Percentiles rank a stretch among this genome's conserved stretches.
These are phyloP conservation scores for Globisporangium cystogenes DNA, from an alignment of 352 stramenopile species.

Conservation along the genomic window DNA sequence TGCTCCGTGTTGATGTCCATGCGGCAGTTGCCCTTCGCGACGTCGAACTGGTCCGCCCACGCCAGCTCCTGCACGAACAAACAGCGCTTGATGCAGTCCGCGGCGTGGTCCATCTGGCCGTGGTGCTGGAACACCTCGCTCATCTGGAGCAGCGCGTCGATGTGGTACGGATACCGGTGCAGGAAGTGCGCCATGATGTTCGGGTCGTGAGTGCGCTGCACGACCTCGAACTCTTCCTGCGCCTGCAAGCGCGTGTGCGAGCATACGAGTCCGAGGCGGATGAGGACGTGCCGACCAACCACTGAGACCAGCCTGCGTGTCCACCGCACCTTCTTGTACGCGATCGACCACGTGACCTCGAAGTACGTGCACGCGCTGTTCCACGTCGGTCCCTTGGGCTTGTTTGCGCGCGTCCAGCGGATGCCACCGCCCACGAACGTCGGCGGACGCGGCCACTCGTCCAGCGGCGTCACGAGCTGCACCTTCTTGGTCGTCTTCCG, in stretches of 20 bases:
- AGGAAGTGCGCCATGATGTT: slow-evolving; percentile 80
- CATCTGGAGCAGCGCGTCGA: slow-evolving; percentile 82
- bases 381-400: slow-evolving; percentile 57
- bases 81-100: slow-evolving; percentile 82
- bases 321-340: slow-evolving; percentile 74
- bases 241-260: slow-evolving; percentile 17
- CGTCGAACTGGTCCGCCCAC: slow-evolving; percentile 81
- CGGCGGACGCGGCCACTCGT: slow-evolving; percentile 80
- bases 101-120: slow-evolving; percentile 80
- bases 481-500: slow-evolving; percentile 69
- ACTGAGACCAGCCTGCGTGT: not conserved
- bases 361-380: slow-evolving; percentile 75
- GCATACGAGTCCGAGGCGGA: not conserved
- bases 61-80: slow-evolving; percentile 81
- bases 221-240: slow-evolving; percentile 77
- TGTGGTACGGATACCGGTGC: slow-evolving; percentile 80
- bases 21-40: slow-evolving; percentile 70
- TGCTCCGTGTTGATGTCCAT: slow-evolving; percentile 79
- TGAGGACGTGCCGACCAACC: not conserved
- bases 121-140: slow-evolving; percentile 87
- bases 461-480: slow-evolving; percentile 63
- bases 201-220: slow-evolving; percentile 79
- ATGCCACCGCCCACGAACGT: slow-evolving; percentile 85
- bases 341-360: slow-evolving; percentile 82
- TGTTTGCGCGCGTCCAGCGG: slow-evolving; percentile 79